Conservation (phyloP, 768 basidiomycete species). For the Boletus tylopilopsis region DNA sequence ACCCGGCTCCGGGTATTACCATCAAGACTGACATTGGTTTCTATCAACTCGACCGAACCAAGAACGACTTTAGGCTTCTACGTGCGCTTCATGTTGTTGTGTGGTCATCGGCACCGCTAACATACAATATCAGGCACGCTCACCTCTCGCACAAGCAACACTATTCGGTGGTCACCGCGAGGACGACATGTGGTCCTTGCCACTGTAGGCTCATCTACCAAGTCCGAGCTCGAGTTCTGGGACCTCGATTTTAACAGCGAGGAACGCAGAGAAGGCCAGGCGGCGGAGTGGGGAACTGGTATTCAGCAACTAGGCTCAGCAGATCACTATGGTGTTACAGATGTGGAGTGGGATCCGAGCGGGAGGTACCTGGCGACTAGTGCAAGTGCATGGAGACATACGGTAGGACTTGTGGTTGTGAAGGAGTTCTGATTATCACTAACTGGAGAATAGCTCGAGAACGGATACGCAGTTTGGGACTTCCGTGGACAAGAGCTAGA, state of each 20-base stretch:
- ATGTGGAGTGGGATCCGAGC: slow-evolving; percentile 97
- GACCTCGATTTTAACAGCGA: slow-evolving; percentile 88
- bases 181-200: slow-evolving; percentile 95
- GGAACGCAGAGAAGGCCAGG: slow-evolving; percentile 43
- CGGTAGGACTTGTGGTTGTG: slow-evolving; percentile 52
- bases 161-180: slow-evolving; percentile 93
- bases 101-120: slow-evolving; percentile 2
- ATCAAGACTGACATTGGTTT: slow-evolving; percentile 96
- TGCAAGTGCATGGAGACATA: slow-evolving; percentile 93
- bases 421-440: slow-evolving; percentile 7
- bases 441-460: slow-evolving; percentile 67
- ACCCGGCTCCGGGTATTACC: slow-evolving; percentile 85
- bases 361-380: slow-evolving; percentile 91
- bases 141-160: slow-evolving; percentile 82
- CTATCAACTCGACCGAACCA: slow-evolving; percentile 88
- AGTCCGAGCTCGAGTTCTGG: slow-evolving; percentile 99
- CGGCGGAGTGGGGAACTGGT: slow-evolving; percentile 75
- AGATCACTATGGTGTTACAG: slow-evolving; percentile 97
- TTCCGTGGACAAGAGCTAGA: slow-evolving; percentile 96
- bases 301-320: slow-evolving; percentile 83
- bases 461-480: slow-evolving; percentile 96
- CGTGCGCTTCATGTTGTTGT: slow-evolving; percentile 44
- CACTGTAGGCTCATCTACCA: slow-evolving; percentile 90
- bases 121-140: slow-evolving; percentile 56
- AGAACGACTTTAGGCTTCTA: slow-evolving; percentile 92